Base-by-base conservation (phyloP, 192 early-diverging fungal genomes). In the Rhizoclosmatium sp. region DNA sequence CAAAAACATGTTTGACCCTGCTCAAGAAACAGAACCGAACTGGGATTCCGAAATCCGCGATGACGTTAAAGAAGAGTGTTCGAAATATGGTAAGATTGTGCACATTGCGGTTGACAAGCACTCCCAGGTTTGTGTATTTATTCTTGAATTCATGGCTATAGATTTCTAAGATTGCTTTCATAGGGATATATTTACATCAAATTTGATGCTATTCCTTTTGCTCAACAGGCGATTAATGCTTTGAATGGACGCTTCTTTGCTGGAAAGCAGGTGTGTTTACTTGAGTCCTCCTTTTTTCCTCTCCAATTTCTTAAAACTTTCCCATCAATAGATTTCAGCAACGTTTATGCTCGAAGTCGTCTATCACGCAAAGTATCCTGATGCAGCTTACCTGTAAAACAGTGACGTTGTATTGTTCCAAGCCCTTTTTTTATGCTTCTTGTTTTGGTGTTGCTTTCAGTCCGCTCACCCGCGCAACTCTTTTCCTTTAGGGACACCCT, bases 211-310 rank as follows among this genome's bases (percentile, higher is more conserved):
- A 81, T 89, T 12, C 84, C 86, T 42, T 85, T 92, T 49, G 92
- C 93, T 7, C 85, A 91, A 46, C 80, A 77, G 49, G 95, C 96
- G 46, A 83, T 92, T 23, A 83, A 87, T 65, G 89, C 91, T 10
- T 85, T 98, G 72, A 91, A 95, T 82, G 92, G 92, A 2, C 85
- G 96, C 45, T 98, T 94, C 91, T 98, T 98, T 88, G 94, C 93
- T 75, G 95, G 95, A 42, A 94, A 93, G 77, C 89, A 93, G 82
- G 84, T 85, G 44, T 41, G 54, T 21, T 59, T 12, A 14, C 44
- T 59, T 23, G 54, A 59, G 54, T 56, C 5, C 49, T 1, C 7
- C n/a, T 0, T 2, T 3, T 41, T 9, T 51, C 19, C 23, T 39
- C 3, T 4, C 19, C 71, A 59, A 59, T 19, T 31, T 12, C 10